phyloP scores from a whole-genome alignment of 139 green algal genomes.

The Auxenochlorella pyrenoidosa region DNA sequence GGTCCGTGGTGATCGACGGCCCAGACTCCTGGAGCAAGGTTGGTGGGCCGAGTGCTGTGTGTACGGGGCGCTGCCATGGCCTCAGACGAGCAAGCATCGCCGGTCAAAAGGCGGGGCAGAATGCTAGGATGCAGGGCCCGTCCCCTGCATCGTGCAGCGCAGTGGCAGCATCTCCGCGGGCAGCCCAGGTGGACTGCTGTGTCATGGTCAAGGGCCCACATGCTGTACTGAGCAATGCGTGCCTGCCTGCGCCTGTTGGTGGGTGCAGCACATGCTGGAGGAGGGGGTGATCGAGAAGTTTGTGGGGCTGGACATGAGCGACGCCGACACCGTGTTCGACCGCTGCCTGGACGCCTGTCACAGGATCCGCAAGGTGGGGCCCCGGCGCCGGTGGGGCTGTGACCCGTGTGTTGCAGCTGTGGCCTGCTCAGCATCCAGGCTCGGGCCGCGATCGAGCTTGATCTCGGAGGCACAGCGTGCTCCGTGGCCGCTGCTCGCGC shows the following conservation, averaged over 20 bases:
- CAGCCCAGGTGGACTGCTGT: too few relatives aligned
- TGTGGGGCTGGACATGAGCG: conserved; percentile 84
- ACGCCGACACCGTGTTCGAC: conserved; percentile 85
- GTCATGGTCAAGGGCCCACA: neutral
- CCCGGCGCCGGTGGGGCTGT: neutral
- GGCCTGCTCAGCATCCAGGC: too few relatives aligned
- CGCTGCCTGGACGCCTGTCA: conserved; percentile 68
- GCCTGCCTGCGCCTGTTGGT: neutral
- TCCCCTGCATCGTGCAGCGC: too few relatives aligned
- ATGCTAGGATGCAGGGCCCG: too few relatives aligned
- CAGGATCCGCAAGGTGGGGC: conserved; percentile 49
- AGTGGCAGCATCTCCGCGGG: too few relatives aligned
- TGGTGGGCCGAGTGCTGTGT: conserved; percentile 5
- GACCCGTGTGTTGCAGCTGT: too few relatives aligned
- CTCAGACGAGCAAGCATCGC: too few relatives aligned
- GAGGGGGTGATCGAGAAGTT: conserved; percentile 86
- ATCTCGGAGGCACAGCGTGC: too few relatives aligned
- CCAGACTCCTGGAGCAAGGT: conserved; percentile 76
- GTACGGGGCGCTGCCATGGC: too few relatives aligned
- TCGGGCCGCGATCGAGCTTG: too few relatives aligned
- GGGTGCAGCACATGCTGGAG: conserved; percentile 64
- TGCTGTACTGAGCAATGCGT: too few relatives aligned
- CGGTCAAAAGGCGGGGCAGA: neutral
- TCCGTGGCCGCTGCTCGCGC: too few relatives aligned
- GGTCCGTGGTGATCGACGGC: conserved; percentile 82